Percentiles rank a stretch among this genome's conserved stretches.
Evolutionary conservation across 192 early-diverging fungal species (phyloP).

Genomic region (Piromyces finnis): DNA sequence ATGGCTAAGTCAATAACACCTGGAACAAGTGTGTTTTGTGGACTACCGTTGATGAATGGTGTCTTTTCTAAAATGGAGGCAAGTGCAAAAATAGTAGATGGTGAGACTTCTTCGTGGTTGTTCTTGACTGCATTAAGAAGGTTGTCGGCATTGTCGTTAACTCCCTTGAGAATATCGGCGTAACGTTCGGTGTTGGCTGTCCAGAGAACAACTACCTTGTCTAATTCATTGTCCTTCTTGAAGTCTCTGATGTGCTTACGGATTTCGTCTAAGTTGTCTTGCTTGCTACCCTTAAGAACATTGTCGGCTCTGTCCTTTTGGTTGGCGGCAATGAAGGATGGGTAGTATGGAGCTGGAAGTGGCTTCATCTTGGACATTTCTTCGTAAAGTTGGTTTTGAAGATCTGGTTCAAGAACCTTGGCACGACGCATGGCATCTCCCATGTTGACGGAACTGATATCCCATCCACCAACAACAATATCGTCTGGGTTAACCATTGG

Average conservation of each 20-base stretch:
- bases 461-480: slow-evolving; percentile 95
- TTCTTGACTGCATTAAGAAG: slow-evolving; percentile 59
- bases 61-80: slow-evolving; percentile 88
- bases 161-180: slow-evolving; percentile 62
- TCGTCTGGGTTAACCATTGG: slow-evolving; percentile 97
- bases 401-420: slow-evolving; percentile 87
- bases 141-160: slow-evolving; percentile 94
- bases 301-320: slow-evolving; percentile 95
- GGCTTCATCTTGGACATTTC: slow-evolving; percentile 69
- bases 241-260: slow-evolving; percentile 89
- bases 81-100: slow-evolving; percentile 90
- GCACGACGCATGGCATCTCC: slow-evolving; percentile 87
- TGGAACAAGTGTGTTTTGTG: slow-evolving; percentile 99
- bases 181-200: slow-evolving; percentile 98
- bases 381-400: slow-evolving; percentile 78
- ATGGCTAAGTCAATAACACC: slow-evolving; percentile 80
- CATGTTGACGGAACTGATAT: slow-evolving; percentile 73
- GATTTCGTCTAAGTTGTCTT: slow-evolving; percentile 80
- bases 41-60: slow-evolving; percentile 96
- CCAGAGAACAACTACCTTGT: slow-evolving; percentile 94
- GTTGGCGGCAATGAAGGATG: slow-evolving; percentile 98
- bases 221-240: slow-evolving; percentile 69
- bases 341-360: slow-evolving; percentile 93
- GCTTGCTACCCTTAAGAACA: slow-evolving; percentile 64
- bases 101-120: slow-evolving; percentile 80